These are phyloP conservation scores for Botrytis aclada DNA, from an alignment of 2,329 filamentous ascomycete species.

Conservation along the genomic window DNA sequence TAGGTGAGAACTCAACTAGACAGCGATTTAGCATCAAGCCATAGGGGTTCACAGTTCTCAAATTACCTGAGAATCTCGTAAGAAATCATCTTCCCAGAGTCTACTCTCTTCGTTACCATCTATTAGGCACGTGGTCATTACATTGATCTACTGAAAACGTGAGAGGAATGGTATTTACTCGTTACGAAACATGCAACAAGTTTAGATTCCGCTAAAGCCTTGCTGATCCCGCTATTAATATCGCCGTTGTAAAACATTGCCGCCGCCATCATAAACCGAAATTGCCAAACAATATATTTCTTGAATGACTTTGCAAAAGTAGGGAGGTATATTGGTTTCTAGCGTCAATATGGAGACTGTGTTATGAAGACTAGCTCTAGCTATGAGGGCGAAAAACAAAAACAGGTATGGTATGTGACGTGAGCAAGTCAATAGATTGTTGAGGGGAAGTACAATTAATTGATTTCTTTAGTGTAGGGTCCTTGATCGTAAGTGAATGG, in stretches of 20 bases:
- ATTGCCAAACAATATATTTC: neutral
- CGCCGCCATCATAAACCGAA: neutral
- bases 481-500: neutral
- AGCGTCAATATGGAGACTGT: neutral
- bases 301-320: neutral
- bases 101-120: slow-evolving; percentile 68
- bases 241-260: slow-evolving; percentile 79
- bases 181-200: slow-evolving; percentile 82
- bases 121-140: slow-evolving; percentile 38
- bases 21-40: slow-evolving; percentile 3
- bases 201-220: slow-evolving; percentile 72
- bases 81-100: slow-evolving; percentile 69
- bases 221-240: slow-evolving; percentile 75
- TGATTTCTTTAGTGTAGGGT: neutral
- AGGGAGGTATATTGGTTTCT: neutral
- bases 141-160: neutral
- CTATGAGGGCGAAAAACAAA: neutral
- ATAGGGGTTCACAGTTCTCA: neutral
- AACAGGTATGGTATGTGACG: neutral
- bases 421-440: neutral
- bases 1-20: slow-evolving; percentile 55
- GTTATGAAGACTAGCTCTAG: neutral
- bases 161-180: slow-evolving; percentile 46
- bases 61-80: slow-evolving; percentile 54
- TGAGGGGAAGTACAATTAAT: neutral